Base-by-base conservation (phyloP, 2,329 filamentous ascomycete genomes). In the Apiospora kogelbergensis region DNA sequence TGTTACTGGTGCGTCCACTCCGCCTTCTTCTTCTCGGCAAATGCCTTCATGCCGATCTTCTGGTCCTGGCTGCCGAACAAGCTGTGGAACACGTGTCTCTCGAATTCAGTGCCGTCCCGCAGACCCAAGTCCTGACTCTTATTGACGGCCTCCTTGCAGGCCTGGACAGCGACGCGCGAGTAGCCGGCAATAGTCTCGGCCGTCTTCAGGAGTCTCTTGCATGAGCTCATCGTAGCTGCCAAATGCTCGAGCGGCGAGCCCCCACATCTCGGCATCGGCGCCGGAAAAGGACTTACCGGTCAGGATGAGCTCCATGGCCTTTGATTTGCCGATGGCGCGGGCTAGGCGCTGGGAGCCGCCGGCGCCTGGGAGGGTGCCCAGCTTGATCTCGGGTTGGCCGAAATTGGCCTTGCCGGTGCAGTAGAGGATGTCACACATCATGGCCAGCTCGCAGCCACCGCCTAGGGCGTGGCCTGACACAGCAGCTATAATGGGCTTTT, bases 351-450 rank as follows among this genome's bases (percentile, higher is more conserved):
- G 96, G 72, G 91, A 94, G 7, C 96, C 96, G 37, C 96, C 96
- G 0, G 93, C 96, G 4, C 96, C 96, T 0, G 96, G 96, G 68
- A 98, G 93, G 2, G 92, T 92, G 33, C 96, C 96, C 2, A 99
- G 86, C 83, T 97, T 98, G 84, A 99, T 94, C 85, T 99, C 96
- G 0, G 96, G 96, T 83, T 98, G 96, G 15, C 96, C 96, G 78
- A 99, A 98, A 76, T 93, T 97, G 73, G 96, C 95, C 20, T 82
- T 89, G 65, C 91, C 86, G 2, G 93, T 95, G 83, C 93, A 96
- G 85, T 98, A 98, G 70, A 99, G 83, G 74, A 98, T 91, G 80
- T 99, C 96, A 77, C 92, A 94, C 96, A 98, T 99, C 86, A 99
- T 92, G 65, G 96, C 95, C 17, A 99, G 88, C 84, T 99, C 96